phyloP scores from a whole-genome alignment of 345 rosid species.

The Rhodomyrtus tomentosa region DNA sequence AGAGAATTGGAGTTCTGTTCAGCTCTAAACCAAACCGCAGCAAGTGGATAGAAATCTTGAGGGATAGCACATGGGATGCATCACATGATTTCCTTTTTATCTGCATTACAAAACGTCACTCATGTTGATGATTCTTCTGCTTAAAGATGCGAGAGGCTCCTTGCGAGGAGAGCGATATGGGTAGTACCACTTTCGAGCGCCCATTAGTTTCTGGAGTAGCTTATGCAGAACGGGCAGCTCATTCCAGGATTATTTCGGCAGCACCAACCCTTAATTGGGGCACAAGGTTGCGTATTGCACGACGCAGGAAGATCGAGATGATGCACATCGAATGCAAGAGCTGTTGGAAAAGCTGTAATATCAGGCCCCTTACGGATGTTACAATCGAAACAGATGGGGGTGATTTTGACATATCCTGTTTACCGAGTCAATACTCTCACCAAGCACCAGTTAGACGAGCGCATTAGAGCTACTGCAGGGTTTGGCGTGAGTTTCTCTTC shows the following conservation, averaged over 20 bases:
- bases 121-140: neutral
- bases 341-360: neutral
- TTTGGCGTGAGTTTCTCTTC: neutral
- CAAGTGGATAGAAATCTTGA: slow-evolving; percentile 30
- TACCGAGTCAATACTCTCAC: neutral
- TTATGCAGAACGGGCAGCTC: neutral
- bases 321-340: neutral
- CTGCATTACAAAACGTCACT: neutral
- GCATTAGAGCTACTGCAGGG: neutral
- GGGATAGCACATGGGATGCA: slow-evolving; percentile 25
- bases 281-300: neutral
- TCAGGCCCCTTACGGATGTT: neutral
- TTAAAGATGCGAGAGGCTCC: neutral
- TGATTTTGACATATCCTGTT: neutral
- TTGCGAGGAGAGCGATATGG: neutral
- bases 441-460: neutral
- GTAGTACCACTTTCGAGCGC: too few relatives aligned
- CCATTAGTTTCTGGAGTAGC: neutral
- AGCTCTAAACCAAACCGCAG: slow-evolving; percentile 7
- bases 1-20: slow-evolving; percentile 26
- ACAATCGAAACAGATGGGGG: neutral
- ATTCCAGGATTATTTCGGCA: neutral
- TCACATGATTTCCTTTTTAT: slow-evolving; percentile 4
- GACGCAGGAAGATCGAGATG: neutral
- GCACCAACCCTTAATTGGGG: neutral